Percentiles rank a stretch among this genome's conserved stretches.
Conservation (phyloP, 768 basidiomycete species). For the Rhizopogon roseolus region DNA sequence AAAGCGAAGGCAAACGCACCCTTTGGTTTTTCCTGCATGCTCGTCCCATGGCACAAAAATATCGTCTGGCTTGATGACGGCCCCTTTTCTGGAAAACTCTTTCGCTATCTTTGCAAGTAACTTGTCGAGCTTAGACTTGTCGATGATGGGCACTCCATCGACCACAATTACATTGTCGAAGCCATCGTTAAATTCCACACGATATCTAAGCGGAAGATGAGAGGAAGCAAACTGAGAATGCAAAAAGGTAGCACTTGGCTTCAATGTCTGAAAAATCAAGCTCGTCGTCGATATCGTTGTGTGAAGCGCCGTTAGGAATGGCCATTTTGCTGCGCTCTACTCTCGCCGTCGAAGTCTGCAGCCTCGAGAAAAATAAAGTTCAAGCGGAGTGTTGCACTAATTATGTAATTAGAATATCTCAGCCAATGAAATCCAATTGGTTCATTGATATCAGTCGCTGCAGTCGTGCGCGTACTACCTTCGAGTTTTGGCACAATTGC, state of each 20-base stretch:
- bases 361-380: conserved; percentile 6
- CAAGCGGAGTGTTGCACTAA: background rate
- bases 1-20: conserved; percentile 44
- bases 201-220: conserved; percentile 53
- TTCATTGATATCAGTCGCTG: background rate
- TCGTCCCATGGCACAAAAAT: conserved; percentile 91
- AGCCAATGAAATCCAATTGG: background rate
- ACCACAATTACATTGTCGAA: conserved; percentile 91
- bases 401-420: background rate
- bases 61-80: conserved; percentile 67
- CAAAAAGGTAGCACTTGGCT: conserved; percentile 52
- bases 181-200: conserved; percentile 76
- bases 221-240: background rate
- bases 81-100: conserved; percentile 80
- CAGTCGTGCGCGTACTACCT: too few species aligned
- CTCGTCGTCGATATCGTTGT: conserved; percentile 46
- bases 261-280: conserved; percentile 91
- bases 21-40: conserved; percentile 80
- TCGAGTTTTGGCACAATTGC: too few species aligned
- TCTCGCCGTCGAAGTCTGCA: conserved; percentile 3
- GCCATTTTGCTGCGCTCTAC: conserved; percentile 37
- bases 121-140: conserved; percentile 78
- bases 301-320: conserved; percentile 28
- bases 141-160: conserved; percentile 89
- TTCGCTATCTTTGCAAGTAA: conserved; percentile 78